Percentiles rank a stretch among this genome's conserved stretches.
These are phyloP conservation scores for Incumbomyces delicatus DNA, from an alignment of 2,329 filamentous ascomycete genomes.

Conservation along the genomic window DNA sequence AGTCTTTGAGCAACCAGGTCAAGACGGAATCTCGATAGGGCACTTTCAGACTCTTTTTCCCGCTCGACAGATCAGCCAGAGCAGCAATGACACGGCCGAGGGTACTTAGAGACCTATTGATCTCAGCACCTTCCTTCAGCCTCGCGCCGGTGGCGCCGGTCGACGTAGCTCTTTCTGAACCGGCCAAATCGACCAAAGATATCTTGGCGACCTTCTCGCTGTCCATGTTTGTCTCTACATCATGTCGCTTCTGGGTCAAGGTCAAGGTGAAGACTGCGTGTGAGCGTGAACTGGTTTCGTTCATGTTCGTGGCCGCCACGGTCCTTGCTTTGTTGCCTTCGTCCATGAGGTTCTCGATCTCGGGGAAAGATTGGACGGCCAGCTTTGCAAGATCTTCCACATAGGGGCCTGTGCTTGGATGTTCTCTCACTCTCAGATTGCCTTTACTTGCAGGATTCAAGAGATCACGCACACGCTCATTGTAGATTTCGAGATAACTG, in stretches of 20 bases:
- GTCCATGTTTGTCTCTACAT: slow-evolving; percentile 89
- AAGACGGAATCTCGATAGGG: slow-evolving; percentile 95
- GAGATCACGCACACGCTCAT: slow-evolving; percentile 90
- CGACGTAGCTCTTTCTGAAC: slow-evolving; percentile 93
- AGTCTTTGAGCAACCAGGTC: slow-evolving; percentile 96
- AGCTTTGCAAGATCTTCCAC: slow-evolving; percentile 96
- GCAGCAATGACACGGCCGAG: slow-evolving; percentile 95
- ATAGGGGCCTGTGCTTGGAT: slow-evolving; percentile 93
- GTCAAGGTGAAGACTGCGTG: slow-evolving; percentile 97
- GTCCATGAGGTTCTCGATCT: slow-evolving; percentile 97
- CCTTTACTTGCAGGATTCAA: slow-evolving; percentile 92
- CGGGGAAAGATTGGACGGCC: slow-evolving; percentile 82
- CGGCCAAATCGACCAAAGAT: slow-evolving; percentile 92
- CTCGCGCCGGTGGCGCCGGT: slow-evolving; percentile 92
- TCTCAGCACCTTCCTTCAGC: slow-evolving; percentile 94
- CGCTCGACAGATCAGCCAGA: slow-evolving; percentile 77
- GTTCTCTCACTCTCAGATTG: slow-evolving; percentile 93
- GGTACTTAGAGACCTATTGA: slow-evolving; percentile 93
- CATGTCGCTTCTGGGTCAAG: slow-evolving; percentile 84
- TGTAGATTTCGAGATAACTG: slow-evolving; percentile 98
- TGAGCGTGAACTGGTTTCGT: slow-evolving; percentile 95
- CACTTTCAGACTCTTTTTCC: slow-evolving; percentile 72
- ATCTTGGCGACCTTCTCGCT: slow-evolving; percentile 98
- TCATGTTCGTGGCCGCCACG: slow-evolving; percentile 98
- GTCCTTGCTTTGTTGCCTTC: slow-evolving; percentile 98